Conservation (phyloP, 1,139 yeast genomes). For the Saccharomyces hybrid region DNA sequence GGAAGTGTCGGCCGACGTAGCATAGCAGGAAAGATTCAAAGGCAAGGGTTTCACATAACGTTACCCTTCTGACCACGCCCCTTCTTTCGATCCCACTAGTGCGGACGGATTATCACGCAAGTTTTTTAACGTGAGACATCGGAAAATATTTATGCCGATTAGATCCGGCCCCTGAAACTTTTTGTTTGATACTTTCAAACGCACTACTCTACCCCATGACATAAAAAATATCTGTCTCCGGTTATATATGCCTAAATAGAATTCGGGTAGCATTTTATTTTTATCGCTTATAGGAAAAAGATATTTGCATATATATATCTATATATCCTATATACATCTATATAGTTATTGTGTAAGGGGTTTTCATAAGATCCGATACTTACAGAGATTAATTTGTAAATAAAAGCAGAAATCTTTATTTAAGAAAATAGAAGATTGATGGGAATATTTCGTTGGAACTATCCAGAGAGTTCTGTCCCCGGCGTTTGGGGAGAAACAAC, state of each 20-base stretch:
- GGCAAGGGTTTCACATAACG: neutral
- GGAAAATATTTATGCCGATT: neutral
- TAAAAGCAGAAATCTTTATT: neutral
- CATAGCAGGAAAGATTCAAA: neutral
- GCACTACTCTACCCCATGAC: too few species aligned
- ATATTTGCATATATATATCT: neutral
- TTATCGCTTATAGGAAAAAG: neutral
- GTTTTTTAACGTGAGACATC: neutral
- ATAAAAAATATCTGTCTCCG: neutral
- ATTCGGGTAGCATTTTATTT: neutral
- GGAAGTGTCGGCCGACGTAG: neutral
- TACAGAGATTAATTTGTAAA: neutral
- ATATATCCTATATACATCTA: neutral
- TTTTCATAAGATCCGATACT: neutral
- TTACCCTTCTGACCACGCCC: neutral
- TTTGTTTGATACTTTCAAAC: neutral
- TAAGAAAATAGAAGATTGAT: neutral
- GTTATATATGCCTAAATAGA: neutral
- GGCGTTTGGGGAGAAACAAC: constrained; percentile 33
- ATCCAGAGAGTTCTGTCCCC: constrained; percentile 26
- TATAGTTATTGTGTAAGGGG: neutral
- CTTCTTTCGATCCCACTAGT: neutral
- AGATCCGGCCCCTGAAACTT: neutral
- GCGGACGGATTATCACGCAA: neutral
- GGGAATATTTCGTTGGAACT: constrained; percentile 19